Evolutionary conservation across 176 grass and related monocot species (phyloP).

Genomic region (Oryza australiensis): DNA sequence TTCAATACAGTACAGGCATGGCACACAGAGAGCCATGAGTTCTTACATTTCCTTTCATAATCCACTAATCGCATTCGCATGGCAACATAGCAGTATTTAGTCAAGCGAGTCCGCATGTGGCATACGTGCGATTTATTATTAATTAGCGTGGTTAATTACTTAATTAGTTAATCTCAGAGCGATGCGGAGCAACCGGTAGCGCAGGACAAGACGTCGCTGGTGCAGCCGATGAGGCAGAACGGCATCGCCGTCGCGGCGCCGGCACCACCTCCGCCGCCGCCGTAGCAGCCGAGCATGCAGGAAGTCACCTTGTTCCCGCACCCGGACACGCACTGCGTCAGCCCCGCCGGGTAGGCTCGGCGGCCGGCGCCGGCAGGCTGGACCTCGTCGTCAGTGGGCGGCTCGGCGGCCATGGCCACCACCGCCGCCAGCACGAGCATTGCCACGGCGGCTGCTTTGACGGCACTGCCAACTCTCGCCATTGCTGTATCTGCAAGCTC

Average conservation of each 20-base stretch:
- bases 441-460: background rate
- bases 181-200: conserved; percentile 11
- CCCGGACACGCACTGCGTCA: conserved; percentile 31
- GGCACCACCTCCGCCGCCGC: background rate
- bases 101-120: background rate
- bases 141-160: background rate
- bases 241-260: background rate
- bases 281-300: conserved; percentile 38
- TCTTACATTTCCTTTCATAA: background rate
- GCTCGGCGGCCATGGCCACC: background rate
- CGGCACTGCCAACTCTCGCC: background rate
- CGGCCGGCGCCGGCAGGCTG: too few relatives aligned
- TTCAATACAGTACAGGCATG: background rate
- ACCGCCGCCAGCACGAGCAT: conserved; percentile 29
- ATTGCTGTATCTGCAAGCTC: background rate
- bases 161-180: background rate
- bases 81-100: background rate
- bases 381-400: background rate
- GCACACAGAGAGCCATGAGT: background rate
- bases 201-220: conserved; percentile 24
- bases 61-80: background rate
- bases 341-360: background rate
- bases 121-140: background rate
- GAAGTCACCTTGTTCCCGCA: background rate
- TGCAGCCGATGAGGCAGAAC: conserved; percentile 43